Conservation (phyloP, 306 rosid genomes). For the Cajanus cajan region DNA sequence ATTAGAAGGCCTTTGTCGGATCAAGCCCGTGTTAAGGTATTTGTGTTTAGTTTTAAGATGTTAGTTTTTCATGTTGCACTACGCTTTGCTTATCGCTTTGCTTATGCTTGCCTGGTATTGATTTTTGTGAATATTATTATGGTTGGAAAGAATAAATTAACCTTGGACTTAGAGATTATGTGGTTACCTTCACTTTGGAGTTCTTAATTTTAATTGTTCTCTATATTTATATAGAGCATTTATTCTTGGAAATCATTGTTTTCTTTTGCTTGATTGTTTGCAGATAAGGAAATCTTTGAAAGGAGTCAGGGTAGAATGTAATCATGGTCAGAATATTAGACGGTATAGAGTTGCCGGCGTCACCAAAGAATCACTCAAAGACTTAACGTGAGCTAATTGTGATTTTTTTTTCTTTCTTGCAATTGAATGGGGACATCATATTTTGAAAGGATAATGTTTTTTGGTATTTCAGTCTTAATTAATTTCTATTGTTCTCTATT, state of each 20-base stretch:
- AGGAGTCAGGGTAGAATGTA: slow-evolving; percentile 47
- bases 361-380: slow-evolving; percentile 41
- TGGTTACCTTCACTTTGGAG: no score
- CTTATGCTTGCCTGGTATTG: not conserved
- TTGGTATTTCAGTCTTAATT: no score
- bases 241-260: not conserved
- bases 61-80: not conserved
- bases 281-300: slow-evolving; percentile 57
- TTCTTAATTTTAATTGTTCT: no score
- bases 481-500: no score
- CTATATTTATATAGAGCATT: no score
- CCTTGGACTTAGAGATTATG: not conserved
- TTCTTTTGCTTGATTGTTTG: not conserved
- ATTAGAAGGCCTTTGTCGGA: slow-evolving; percentile 44
- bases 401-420: no score
- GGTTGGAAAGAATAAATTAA: not conserved
- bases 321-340: not conserved
- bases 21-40: slow-evolving; percentile 63
- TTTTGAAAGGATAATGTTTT: no score
- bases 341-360: slow-evolving; percentile 48
- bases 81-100: no score
- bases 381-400: slow-evolving; percentile 49
- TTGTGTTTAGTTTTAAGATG: not conserved
- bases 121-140: no score
- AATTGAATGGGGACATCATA: no score